Percentiles rank a stretch among this genome's conserved stretches.
phyloP scores from a whole-genome alignment of 805 yeast genomes.

The Metschnikowia bowlesiae region DNA sequence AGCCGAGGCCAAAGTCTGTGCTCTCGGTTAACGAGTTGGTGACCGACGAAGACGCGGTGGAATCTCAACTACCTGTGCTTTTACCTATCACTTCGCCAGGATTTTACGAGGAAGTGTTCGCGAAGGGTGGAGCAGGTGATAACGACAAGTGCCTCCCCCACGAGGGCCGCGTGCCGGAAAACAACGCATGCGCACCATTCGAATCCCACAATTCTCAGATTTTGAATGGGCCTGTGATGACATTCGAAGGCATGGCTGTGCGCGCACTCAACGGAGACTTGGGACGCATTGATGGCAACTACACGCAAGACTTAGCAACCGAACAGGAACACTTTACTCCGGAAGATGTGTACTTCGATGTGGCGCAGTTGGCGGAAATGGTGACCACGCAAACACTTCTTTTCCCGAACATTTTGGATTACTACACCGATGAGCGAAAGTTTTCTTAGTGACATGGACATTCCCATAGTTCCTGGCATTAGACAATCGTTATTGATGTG shows the following conservation, averaged over 20 bases:
- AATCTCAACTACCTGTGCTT: slow-evolving; percentile 12
- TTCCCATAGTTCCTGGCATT: not conserved
- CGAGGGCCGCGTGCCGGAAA: not conserved
- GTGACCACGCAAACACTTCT: slow-evolving; percentile 13
- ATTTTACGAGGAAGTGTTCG: slow-evolving; percentile 15
- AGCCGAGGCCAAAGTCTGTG: not conserved
- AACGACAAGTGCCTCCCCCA: slow-evolving; percentile 1
- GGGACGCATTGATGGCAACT: not conserved
- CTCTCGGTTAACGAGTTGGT: slow-evolving; percentile 12
- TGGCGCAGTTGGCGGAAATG: slow-evolving; percentile 16
- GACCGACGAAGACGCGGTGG: slow-evolving; percentile 11
- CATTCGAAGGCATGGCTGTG: slow-evolving; percentile 4
- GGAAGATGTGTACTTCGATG: slow-evolving; percentile 14
- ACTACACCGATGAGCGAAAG: slow-evolving; percentile 7
- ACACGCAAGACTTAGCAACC: not conserved
- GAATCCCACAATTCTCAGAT: not conserved
- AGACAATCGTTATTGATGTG: not conserved
- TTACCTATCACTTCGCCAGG: slow-evolving; percentile 17
- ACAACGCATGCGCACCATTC: not conserved
- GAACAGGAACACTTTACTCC: not conserved
- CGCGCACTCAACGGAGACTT: slow-evolving; percentile 3
- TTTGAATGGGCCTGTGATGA: slow-evolving; percentile 2
- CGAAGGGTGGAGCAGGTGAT: slow-evolving; percentile 8
- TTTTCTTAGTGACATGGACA: not conserved
- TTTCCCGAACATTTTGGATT: slow-evolving; percentile 14